Evolutionary conservation across 805 yeast genomes (phyloP), one percentile per base, ranked within the genome.

Genomic region (Cephaloascus albidus): DNA sequence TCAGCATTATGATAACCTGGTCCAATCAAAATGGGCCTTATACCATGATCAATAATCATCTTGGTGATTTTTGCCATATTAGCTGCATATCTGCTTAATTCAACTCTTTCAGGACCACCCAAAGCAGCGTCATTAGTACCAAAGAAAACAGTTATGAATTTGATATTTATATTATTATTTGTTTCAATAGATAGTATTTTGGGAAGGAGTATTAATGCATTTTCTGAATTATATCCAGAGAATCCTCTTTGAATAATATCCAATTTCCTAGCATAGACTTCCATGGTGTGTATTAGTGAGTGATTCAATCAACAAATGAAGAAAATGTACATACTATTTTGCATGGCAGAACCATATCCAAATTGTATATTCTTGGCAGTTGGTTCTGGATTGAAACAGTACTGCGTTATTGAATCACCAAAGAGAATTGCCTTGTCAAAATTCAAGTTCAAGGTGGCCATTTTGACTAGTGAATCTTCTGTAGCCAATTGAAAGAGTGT

Each of bases 41-140:
- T 72, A 2, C 62, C 67, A 39, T 70, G 55, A 1, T 50, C 53
- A 18, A 52, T 45, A 23, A 73, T 65, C 43, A 65, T 45, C 4
- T 60, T 46, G 12, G 77, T 61, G 49, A 85, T 45, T 10, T 43
- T 39, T 20, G 46, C 49, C 44, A 72, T 60, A 50, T 87, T 87
- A 14, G 53, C 57, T 17, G 55, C 41, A 51, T 60, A 85, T 41
- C 69, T 60, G 0, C 57, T 70, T 3, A 81, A 16, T 1, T 75
- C 72, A 10, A 85, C 85, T 18, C 60, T 58, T 45, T 72, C 77
- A 3, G 53, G 50, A 3, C 70, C 70, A 1, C 53, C 63, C 6
- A 60, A 45, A 3, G 73, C 68, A 0, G 82, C 68, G 55, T 88
- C 97, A 52, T 88, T 88, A 12, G 95, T 74, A 3, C 96, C 96